A percentile compares a stretch with the other conserved stretches of the same genome.
phyloP scores from a whole-genome alignment of 2,329 filamentous ascomycete genomes.

The Immersiporthe knoxdaviesiana region DNA sequence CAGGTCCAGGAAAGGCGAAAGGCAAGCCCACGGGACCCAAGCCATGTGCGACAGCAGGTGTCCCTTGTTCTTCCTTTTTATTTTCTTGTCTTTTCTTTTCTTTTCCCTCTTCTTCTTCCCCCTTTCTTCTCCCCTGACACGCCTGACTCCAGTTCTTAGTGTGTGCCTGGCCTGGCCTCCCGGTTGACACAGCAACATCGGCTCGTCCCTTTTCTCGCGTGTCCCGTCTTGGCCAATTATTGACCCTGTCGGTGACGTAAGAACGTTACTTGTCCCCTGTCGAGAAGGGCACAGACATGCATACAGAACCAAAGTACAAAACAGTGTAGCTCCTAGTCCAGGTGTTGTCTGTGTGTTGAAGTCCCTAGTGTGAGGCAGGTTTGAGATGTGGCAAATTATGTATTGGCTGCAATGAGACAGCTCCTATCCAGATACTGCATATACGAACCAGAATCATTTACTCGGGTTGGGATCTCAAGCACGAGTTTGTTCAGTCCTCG shows the following conservation, averaged over 20 bases:
- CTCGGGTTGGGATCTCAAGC: background rate
- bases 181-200: slow-evolving; percentile 8
- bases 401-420: no score
- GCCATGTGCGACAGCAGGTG: background rate
- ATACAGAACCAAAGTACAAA: background rate
- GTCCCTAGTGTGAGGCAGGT: background rate
- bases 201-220: slow-evolving; percentile 2
- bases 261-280: background rate
- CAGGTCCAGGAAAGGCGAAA: background rate
- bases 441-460: background rate
- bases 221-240: background rate
- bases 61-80: no score
- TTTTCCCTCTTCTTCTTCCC: background rate
- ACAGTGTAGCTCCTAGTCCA: no score
- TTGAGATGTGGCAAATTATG: background rate
- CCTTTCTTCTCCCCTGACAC: no score
- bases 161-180: background rate
- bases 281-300: background rate
- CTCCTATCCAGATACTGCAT: background rate
- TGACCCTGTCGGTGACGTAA: background rate
- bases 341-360: no score
- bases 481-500: no score
- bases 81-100: no score
- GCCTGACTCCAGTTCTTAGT: background rate
- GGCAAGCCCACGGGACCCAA: background rate